phyloP scores from a whole-genome alignment of 2,329 filamentous ascomycete genomes.

The Alternaria metachromatica region DNA sequence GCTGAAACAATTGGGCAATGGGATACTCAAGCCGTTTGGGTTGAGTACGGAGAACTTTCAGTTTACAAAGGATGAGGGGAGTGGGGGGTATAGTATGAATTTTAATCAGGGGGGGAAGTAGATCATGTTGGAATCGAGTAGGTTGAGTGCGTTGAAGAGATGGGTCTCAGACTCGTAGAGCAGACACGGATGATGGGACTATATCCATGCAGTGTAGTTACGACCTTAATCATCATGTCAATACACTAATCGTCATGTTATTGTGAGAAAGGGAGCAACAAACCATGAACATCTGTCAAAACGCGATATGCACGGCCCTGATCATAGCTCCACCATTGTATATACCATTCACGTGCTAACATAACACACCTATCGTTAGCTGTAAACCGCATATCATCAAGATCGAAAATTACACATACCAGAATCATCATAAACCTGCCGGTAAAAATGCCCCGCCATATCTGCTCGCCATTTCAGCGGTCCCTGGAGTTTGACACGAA shows the following conservation, averaged over 20 bases:
- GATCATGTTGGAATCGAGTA: too few relatives aligned
- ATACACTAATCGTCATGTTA: not conserved
- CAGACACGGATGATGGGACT: not conserved
- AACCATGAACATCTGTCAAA: not conserved
- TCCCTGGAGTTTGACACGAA: not conserved
- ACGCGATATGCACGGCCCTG: not conserved
- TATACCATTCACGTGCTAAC: not conserved
- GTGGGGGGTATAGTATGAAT: constrained; percentile 93
- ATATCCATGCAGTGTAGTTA: not conserved
- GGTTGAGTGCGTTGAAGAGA: not conserved
- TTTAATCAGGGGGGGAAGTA: constrained; percentile 63
- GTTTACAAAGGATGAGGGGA: constrained; percentile 87
- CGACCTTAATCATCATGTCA: not conserved
- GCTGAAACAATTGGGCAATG: constrained; percentile 89
- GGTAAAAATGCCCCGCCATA: not conserved
- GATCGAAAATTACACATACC: not conserved
- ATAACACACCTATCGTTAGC: not conserved
- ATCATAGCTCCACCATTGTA: not conserved
- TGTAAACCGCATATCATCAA: not conserved
- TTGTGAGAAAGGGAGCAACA: not conserved
- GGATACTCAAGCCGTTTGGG: constrained; percentile 90
- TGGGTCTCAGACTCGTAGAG: not conserved
- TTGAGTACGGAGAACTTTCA: constrained; percentile 94
- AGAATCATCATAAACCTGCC: not conserved
- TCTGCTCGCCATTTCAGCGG: not conserved